Conservation (phyloP, 208 protist species). For the Wallacemonas rigidus region DNA sequence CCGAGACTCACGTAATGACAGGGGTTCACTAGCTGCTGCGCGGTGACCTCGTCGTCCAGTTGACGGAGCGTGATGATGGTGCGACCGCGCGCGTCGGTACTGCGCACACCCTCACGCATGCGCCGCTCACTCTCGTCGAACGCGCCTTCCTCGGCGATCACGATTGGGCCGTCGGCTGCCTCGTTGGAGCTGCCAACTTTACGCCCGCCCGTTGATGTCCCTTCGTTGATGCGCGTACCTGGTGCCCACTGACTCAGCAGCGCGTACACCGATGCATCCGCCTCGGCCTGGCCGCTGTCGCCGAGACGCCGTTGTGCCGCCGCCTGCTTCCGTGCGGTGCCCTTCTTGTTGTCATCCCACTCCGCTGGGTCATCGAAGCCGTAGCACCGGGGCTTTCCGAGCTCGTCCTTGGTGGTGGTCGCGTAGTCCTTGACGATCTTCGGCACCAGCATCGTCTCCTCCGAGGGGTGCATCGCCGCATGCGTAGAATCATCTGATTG, state of each 20-base stretch:
- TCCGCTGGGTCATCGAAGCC: slow-evolving; percentile 64
- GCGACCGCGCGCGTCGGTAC: slow-evolving; percentile 26
- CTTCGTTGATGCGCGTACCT: slow-evolving; percentile 10
- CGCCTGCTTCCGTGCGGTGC: slow-evolving; percentile 23
- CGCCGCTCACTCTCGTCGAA: slow-evolving; percentile 2
- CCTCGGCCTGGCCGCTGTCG: slow-evolving; percentile 29
- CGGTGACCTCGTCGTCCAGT: slow-evolving; percentile 68
- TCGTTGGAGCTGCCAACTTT: background rate
- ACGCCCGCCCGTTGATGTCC: background rate
- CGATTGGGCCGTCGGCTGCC: background rate
- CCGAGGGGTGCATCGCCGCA: slow-evolving; percentile 5
- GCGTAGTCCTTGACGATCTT: slow-evolving; percentile 72
- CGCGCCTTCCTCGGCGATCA: background rate
- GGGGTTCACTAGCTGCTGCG: slow-evolving; percentile 78
- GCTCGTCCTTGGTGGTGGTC: slow-evolving; percentile 38
- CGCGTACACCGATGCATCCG: slow-evolving; percentile 48
- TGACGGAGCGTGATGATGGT: slow-evolving; percentile 17
- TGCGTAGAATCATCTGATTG: slow-evolving; percentile 15
- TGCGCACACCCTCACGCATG: slow-evolving; percentile 11
- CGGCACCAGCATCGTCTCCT: slow-evolving; percentile 46
- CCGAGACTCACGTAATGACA: slow-evolving; percentile 81
- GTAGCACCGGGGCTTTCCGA: slow-evolving; percentile 58
- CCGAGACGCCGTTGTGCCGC: slow-evolving; percentile 28
- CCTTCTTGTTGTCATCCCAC: slow-evolving; percentile 43
- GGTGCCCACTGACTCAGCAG: slow-evolving; percentile 64